Evolutionary conservation across 73 alveolate species (phyloP), one percentile per base, ranked within the genome.

Genomic region (Stentor roeselii): DNA sequence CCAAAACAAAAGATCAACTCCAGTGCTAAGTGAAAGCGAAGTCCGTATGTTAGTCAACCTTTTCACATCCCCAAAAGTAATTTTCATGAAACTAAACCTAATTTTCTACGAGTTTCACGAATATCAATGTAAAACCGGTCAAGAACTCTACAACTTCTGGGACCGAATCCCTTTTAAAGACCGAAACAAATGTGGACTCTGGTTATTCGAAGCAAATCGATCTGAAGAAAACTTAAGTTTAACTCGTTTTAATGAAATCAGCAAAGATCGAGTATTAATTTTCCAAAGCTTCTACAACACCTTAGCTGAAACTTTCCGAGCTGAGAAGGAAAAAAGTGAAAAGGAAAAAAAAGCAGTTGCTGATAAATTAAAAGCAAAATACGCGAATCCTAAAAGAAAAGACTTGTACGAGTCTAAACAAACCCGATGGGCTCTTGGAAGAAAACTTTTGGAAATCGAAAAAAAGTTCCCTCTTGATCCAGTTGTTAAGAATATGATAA

Each of bases 401-500:
- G 80, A 21, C 1, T 2, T 67, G 2, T 34, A 67, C 37, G 41
- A 67, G 2, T 21, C n/a, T 15, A 32, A 67, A 21, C 41, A 67
- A 67, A 34, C n/a, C 11, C n/a, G 80, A 30, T 67, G 80, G 80
- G 37, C 2, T 21, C 41, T 67, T 27, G 42, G 80, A 15, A 67
- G 34, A 67, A 67, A 67, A 21, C n/a, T 67, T 32, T 32, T 67
- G n/a, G 80, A 67, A 67, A 67, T 67, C 27, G 80, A 21, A 21
- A 67, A 67, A 67, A 67, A 67, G 2, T 67, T 67, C 80, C 80
- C 80, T 27, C 14, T 67, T 14, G 80, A 67, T 34, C 80, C 80
- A 67, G 41, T 67, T 30, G 27, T 67, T 21, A 67, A 34, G 34
- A 67, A 34, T 21, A 67, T 67, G 80, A n/a, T 67, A n/a, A 67